Percentiles rank a stretch among this genome's conserved stretches.
Conservation (phyloP, 345 rosid genomes). For the Toxicodendron radicans region DNA sequence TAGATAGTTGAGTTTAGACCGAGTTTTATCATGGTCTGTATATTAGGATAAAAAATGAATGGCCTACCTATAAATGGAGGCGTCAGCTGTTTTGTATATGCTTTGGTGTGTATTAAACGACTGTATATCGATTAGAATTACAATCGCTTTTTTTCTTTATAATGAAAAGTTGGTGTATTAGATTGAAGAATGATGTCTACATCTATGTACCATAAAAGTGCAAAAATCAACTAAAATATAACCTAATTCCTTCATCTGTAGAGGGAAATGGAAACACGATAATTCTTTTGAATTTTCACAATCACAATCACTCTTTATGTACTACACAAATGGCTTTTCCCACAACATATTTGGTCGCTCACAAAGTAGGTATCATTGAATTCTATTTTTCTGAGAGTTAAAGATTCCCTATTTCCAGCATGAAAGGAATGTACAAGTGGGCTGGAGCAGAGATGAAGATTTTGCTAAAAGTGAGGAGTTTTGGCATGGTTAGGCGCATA, state of each 20-base stretch:
- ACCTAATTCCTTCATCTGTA: neutral
- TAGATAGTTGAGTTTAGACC: neutral
- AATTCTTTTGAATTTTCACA: neutral
- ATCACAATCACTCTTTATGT: neutral
- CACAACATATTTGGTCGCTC: neutral
- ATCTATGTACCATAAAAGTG: no score
- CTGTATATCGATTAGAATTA: neutral
- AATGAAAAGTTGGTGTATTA: neutral
- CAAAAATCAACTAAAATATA: neutral
- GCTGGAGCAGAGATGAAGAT: neutral
- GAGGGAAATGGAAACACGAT: neutral
- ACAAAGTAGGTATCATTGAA: neutral
- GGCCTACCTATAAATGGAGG: neutral
- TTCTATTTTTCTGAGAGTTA: no score
- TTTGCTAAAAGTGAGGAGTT: no score
- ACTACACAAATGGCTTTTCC: neutral
- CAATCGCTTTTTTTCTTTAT: neutral
- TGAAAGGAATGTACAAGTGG: neutral
- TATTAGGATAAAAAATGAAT: neutral
- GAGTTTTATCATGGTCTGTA: neutral
- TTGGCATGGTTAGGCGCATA: no score
- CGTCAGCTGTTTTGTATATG: neutral
- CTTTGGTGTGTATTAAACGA: neutral
- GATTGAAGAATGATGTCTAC: neutral
- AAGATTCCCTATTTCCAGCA: no score